Conservation (phyloP, 306 rosid species). For the Pterocarpus macrocarpus region DNA sequence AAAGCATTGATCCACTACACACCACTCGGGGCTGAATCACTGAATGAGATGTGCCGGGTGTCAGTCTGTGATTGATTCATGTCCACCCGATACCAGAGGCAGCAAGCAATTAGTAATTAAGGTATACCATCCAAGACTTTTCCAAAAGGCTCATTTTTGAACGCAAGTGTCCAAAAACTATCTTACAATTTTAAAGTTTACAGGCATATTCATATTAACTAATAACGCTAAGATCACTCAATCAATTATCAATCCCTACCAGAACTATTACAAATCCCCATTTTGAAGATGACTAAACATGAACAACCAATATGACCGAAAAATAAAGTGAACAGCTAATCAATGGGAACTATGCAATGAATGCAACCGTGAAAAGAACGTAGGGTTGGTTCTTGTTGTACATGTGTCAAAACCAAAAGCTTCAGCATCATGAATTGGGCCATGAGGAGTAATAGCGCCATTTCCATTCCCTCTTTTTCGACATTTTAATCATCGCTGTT, state of each 20-base stretch:
- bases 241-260: constrained; percentile 4
- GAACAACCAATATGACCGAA: constrained; percentile 44
- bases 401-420: constrained; percentile 28
- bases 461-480: constrained; percentile 36
- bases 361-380: constrained; percentile 43
- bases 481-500: constrained; percentile 60
- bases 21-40: constrained; percentile 1
- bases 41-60: not conserved
- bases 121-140: constrained; percentile 34
- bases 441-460: constrained; percentile 51
- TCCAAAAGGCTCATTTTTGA: constrained; percentile 17
- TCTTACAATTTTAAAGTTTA: constrained; percentile 4
- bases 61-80: constrained; percentile 16
- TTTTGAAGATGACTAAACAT: constrained; percentile 54
- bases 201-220: not conserved
- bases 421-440: constrained; percentile 51
- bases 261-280: constrained; percentile 24
- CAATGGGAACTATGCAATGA: constrained; percentile 39
- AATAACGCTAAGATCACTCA: not conserved
- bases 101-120: not conserved
- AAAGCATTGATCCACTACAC: constrained; percentile 37
- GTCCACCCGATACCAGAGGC: not conserved
- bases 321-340: constrained; percentile 45
- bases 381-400: constrained; percentile 43
- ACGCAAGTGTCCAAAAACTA: constrained; percentile 30